These are phyloP conservation scores for Pleodorina starrii DNA, from an alignment of 139 green algal species.

Conservation along the genomic window DNA sequence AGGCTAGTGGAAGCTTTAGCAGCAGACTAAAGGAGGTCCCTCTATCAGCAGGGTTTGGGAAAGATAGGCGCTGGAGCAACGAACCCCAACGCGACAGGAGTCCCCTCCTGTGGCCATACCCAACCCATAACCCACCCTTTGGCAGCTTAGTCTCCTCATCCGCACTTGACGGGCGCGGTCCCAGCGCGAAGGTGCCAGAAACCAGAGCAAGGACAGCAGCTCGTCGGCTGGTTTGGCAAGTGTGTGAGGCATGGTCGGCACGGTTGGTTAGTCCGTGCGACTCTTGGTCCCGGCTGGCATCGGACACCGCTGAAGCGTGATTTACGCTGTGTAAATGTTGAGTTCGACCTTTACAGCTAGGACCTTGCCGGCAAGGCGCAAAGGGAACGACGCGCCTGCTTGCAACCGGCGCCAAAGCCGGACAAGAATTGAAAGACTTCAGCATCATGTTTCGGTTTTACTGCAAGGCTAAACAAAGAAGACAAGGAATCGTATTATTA, in stretches of 20 bases:
- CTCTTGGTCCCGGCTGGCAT: neutral
- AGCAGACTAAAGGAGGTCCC: no score
- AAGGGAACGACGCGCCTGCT: neutral
- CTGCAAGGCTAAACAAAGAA: neutral
- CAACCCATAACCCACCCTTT: neutral
- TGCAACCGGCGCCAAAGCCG: neutral
- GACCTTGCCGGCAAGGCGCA: neutral
- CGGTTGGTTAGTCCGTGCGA: neutral
- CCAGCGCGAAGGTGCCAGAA: neutral
- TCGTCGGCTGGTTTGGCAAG: neutral
- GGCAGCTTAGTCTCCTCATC: constrained; percentile 15
- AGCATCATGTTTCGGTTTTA: neutral
- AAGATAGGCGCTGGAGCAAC: neutral
- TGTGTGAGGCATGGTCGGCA: neutral
- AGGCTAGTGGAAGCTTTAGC: no score
- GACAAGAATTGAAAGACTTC: neutral
- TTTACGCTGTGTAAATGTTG: neutral
- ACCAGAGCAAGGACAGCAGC: neutral
- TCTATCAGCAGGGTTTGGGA: no score
- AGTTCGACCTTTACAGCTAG: neutral
- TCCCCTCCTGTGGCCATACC: neutral
- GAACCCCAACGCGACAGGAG: neutral
- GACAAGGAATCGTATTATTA: neutral
- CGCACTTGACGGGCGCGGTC: neutral
- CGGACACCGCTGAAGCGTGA: neutral